A percentile compares a stretch with the other conserved stretches of the same genome.
Conservation (phyloP, 805 yeast genomes). For the Wilhelminamyces savonicus region DNA sequence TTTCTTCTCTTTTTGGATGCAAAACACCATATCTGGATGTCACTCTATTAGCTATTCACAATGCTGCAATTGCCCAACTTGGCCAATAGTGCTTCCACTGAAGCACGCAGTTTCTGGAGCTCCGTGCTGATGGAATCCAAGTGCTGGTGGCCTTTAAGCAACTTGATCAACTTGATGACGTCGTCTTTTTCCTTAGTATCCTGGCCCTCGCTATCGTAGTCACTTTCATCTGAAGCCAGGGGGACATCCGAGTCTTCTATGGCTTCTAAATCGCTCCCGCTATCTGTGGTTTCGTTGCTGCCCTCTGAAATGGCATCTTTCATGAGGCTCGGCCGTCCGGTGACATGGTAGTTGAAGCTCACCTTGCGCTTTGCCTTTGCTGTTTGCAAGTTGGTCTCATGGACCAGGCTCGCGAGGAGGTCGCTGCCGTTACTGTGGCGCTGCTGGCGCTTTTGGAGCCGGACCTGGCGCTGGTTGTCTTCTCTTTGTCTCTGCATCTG, state of each 20-base stretch:
- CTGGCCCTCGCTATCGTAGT: slow-evolving; percentile 2
- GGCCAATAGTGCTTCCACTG: slow-evolving; percentile 44
- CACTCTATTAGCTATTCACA: too few relatives aligned
- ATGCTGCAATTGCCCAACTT: slow-evolving; percentile 29
- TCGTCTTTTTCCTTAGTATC: slow-evolving; percentile 14
- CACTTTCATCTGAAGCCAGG: not conserved
- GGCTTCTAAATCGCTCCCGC: slow-evolving; percentile 1
- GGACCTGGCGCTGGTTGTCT: not conserved
- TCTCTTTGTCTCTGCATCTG: not conserved
- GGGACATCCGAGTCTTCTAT: slow-evolving; percentile 9
- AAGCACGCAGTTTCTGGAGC: slow-evolving; percentile 47
- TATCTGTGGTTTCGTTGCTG: too few relatives aligned
- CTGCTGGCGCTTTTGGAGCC: not conserved
- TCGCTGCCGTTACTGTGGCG: not conserved
- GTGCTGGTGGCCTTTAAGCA: slow-evolving; percentile 46
- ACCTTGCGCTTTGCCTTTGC: slow-evolving; percentile 22
- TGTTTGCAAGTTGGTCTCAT: slow-evolving; percentile 12
- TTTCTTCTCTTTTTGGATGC: too few relatives aligned
- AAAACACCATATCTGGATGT: too few relatives aligned
- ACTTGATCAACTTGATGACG: slow-evolving; percentile 32
- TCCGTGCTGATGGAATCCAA: slow-evolving; percentile 70
- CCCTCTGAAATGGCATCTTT: slow-evolving; percentile 7
- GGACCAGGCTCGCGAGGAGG: slow-evolving; percentile 7
- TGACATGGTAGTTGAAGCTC: slow-evolving; percentile 25
- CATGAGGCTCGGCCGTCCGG: slow-evolving; percentile 1